Evolutionary conservation across 2,329 filamentous ascomycete species (phyloP), one percentile per base, ranked within the genome.

Genomic region (Calonectria fujianensis): DNA sequence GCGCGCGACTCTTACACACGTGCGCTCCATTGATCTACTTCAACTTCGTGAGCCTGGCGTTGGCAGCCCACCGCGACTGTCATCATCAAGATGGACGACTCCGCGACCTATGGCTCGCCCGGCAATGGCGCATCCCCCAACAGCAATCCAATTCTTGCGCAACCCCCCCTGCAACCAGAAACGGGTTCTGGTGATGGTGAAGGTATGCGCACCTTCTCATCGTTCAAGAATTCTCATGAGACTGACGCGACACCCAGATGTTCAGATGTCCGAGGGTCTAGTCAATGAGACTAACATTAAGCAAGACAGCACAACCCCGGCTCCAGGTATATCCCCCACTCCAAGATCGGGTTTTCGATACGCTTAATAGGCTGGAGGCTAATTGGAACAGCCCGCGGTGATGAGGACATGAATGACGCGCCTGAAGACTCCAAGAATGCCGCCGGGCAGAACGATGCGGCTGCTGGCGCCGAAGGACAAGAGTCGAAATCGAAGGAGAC

Each of bases 361-460:
- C 92, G 72, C 92, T 93, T 51, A 89, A 91, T 74, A 93, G 89
- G 64, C 92, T 92, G 45, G 48, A 75, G 51, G 67, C 80, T 73
- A 91, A 94, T 80, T 90, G 90, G 75, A 90, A 90, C 89, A 69
- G 87, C 90, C 76, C 90, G 86, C 76, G 93, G 94, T 79, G 95
- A 97, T 82, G 94, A 96, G 82, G 95, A 96, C 80, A 96, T 96
- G 94, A 93, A 90, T 73, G 94, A 94, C 78, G 91, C 87, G 74
- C 87, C 87, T 57, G 86, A 88, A 59, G 88, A 89, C n/a, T 83
- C 86, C 24, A 91, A 92, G 77, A 86, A 90, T 51, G 85, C 86
- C 29, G 84, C 82, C 74, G 86, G 84, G 51, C 85, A 86, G 18
- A 86, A 85, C n/a, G 89, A 89, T 45, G 87, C 87, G 18, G 84